Evolutionary conservation across 164 flowering plant genomes (phyloP).

Genomic region (Stephania yunnanensis): DNA sequence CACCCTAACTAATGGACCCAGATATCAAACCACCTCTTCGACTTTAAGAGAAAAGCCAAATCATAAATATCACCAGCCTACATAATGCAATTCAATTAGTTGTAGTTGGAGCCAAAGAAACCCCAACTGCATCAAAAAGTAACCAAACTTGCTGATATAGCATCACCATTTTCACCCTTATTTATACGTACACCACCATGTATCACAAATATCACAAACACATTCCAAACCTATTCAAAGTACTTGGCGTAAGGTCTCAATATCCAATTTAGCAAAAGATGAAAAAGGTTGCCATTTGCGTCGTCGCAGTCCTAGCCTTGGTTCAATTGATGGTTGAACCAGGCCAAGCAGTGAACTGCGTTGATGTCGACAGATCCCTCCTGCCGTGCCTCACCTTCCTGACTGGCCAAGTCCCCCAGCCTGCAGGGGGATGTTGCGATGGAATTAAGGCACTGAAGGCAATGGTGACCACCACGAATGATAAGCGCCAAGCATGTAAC

Average conservation of each 20-base stretch:
- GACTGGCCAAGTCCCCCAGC: background rate
- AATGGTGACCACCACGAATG: background rate
- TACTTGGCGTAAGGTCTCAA: no score
- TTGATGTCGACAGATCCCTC: background rate
- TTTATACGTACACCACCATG: background rate
- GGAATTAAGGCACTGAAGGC: slow-evolving; percentile 11
- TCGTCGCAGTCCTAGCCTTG: slow-evolving; percentile 12
- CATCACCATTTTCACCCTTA: no score
- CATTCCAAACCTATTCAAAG: no score
- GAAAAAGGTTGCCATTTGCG: slow-evolving; percentile 6
- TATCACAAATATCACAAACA: no score
- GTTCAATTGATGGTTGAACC: slow-evolving; percentile 14
- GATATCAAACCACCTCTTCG: no score
- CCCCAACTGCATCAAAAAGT: background rate
- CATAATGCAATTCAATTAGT: background rate
- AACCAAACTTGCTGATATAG: no score
- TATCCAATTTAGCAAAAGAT: no score
- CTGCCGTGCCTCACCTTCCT: slow-evolving; percentile 14
- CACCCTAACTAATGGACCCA: no score
- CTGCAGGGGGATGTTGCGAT: slow-evolving; percentile 8
- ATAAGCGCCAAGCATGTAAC: slow-evolving; percentile 10
- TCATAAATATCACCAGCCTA: no score
- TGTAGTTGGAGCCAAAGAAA: background rate
- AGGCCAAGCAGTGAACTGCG: slow-evolving; percentile 13
- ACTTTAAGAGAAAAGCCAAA: no score